A percentile compares a stretch with the other conserved stretches of the same genome.
phyloP scores from a whole-genome alignment of 2,329 filamentous ascomycete genomes.

The Coniosporium tulheliwenetii region DNA sequence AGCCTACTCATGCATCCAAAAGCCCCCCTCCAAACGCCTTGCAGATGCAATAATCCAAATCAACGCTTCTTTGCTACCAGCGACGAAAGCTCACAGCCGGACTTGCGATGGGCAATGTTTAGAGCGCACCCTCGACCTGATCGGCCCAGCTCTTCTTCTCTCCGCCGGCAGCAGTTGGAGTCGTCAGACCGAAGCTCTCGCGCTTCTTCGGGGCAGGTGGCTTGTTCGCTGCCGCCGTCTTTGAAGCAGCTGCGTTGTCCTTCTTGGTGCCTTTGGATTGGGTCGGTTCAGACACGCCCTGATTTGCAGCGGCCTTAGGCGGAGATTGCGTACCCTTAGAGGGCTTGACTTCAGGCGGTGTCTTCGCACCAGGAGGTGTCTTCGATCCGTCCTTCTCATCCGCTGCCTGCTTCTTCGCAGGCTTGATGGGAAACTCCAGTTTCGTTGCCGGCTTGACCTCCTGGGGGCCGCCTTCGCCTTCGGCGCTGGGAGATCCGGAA shows the following conservation, averaged over 20 bases:
- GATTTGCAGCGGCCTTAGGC: background rate
- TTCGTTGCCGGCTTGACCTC: conserved; percentile 4
- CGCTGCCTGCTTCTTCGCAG: conserved; percentile 2
- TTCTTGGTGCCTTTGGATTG: background rate
- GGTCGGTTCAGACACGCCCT: background rate
- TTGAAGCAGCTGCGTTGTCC: background rate
- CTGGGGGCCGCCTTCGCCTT: background rate
- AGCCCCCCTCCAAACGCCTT: no score
- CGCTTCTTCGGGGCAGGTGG: no score
- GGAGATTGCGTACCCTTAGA: background rate
- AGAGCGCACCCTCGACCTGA: conserved; percentile 19
- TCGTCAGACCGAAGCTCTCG: background rate
- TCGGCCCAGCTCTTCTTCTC: conserved; percentile 27
- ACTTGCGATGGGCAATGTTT: no score
- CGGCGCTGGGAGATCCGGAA: conserved; percentile 25
- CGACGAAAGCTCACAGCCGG: no score
- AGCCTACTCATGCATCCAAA: no score
- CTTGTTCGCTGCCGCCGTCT: conserved; percentile 4
- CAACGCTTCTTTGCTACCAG: no score
- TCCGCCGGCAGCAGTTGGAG: background rate
- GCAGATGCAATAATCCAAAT: no score
- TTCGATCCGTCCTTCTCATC: no score
- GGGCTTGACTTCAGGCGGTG: background rate
- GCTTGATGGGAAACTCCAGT: conserved; percentile 10
- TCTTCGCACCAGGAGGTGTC: background rate